These are phyloP conservation scores for Aspergillus asperescens DNA, from an alignment of 495 filamentous ascomycete species.

Conservation along the genomic window DNA sequence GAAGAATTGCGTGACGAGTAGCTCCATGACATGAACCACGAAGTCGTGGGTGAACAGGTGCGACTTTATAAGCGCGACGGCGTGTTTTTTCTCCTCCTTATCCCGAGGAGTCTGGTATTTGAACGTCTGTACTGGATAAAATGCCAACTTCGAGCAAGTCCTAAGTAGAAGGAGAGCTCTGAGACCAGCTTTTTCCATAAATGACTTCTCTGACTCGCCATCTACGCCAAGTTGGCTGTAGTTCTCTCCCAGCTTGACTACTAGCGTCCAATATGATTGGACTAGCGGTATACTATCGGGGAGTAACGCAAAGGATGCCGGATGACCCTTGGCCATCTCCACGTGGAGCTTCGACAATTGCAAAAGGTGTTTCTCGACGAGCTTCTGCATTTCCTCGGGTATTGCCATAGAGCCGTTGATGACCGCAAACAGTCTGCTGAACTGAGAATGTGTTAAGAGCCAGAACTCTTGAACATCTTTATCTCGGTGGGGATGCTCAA, in stretches of 20 bases:
- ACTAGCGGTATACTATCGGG: slow-evolving; percentile 71
- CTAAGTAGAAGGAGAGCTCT: slow-evolving; percentile 79
- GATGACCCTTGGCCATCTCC: slow-evolving; percentile 69
- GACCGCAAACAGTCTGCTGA: slow-evolving; percentile 58
- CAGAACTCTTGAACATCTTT: slow-evolving; percentile 71
- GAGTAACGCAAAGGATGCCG: slow-evolving; percentile 73
- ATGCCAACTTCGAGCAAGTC: slow-evolving; percentile 76
- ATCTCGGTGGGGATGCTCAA: slow-evolving; percentile 74
- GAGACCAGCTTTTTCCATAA: slow-evolving; percentile 70
- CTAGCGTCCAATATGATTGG: slow-evolving; percentile 75
- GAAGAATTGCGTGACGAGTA: slow-evolving; percentile 82
- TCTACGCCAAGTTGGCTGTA: slow-evolving; percentile 52
- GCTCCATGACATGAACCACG: slow-evolving; percentile 71
- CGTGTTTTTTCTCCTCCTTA: slow-evolving; percentile 62
- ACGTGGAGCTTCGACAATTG: slow-evolving; percentile 90
- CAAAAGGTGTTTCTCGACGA: slow-evolving; percentile 77
- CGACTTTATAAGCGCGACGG: slow-evolving; percentile 58
- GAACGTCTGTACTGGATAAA: slow-evolving; percentile 73
- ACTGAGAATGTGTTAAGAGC: slow-evolving; percentile 63
- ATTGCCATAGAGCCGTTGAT: slow-evolving; percentile 23
- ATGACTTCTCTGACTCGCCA: slow-evolving; percentile 47
- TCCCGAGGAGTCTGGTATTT: slow-evolving; percentile 67
- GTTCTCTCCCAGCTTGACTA: slow-evolving; percentile 65
- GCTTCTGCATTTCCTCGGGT: slow-evolving; percentile 33
- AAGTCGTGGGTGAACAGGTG: slow-evolving; percentile 70